Evolutionary conservation across 305 asterid species (phyloP), one percentile per base, ranked within the genome.

Genomic region (Petunia hybrid): DNA sequence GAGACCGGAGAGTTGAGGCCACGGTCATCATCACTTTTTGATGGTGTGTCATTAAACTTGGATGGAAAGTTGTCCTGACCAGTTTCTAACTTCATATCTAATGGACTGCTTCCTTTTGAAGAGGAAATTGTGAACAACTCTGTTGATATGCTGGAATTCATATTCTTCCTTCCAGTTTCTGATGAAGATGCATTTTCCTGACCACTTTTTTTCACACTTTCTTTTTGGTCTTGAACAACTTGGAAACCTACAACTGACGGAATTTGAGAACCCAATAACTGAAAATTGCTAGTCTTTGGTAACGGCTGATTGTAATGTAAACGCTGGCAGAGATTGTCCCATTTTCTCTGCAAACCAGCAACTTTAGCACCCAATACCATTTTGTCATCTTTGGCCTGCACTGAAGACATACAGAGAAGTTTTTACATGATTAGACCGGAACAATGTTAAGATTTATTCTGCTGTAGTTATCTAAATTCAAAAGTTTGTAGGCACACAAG

Each of bases 311-410:
- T 77, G 75, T 78, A 76, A 87, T 89, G 95, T 82, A 83, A 89
- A 10, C 84, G 90, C 83, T 86, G 92, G 80, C 95, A 93, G 55
- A 89, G 85, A 46, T 64, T n/a, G 55, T 95, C 95, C 97, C 97
- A 90, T 85, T 93, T 95, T 86, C 84, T 91, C 79, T 89, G 91
- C 69, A 91, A 76, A 31, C 83, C 92, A 16, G 67, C 81, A 59
- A 87, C 79, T 85, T 89, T 92, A 14, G 91, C 86, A 42, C 83
- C 86, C 85, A 85, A 76, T 77, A 90, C 81, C 89, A 87, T 55
- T 45, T 85, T 83, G 85, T 91, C 97, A 63, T 95, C 94, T 90
- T 85, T 89, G 87, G 91, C 95, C 99, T 95, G 99, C 94, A 86
- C 92, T 87, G 91, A 80, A 87, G 78, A 81, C 5, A 71, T 80